phyloP scores from a whole-genome alignment of 2,329 filamentous ascomycete genomes.

The Fusarium sp. region DNA sequence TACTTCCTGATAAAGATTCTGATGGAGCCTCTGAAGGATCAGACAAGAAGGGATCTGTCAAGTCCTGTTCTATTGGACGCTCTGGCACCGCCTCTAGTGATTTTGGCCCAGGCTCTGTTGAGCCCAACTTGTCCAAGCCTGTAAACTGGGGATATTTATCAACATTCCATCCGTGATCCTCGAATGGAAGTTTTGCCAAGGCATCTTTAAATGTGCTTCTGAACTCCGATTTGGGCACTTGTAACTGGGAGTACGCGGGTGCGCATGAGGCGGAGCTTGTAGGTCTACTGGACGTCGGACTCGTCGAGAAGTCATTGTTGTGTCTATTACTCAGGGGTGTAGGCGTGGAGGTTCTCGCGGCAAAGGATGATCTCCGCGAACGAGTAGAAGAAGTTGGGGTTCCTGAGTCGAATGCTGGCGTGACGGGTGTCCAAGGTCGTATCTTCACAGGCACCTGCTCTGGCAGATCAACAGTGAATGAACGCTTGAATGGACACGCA shows the following conservation, averaged over 20 bases:
- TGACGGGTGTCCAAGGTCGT: conserved; percentile 72
- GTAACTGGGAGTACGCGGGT: conserved; percentile 8
- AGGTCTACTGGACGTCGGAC: conserved; percentile 15
- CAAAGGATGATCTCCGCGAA: conserved; percentile 35
- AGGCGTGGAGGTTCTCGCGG: conserved; percentile 28
- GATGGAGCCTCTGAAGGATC: neutral
- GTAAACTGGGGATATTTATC: conserved; percentile 16
- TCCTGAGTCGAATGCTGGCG: conserved; percentile 20
- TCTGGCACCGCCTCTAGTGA: conserved; percentile 25
- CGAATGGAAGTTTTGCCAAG: conserved; percentile 10
- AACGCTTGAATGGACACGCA: conserved; percentile 82
- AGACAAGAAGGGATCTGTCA: conserved; percentile 14
- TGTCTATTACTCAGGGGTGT: conserved; percentile 20
- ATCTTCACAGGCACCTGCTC: conserved; percentile 74
- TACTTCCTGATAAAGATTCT: neutral
- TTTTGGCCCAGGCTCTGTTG: conserved; percentile 5
- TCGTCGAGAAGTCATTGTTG: conserved; percentile 19
- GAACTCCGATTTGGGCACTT: conserved; percentile 1
- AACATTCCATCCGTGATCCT: conserved; percentile 16
- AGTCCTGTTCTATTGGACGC: conserved; percentile 14
- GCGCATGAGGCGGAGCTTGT: conserved; percentile 17
- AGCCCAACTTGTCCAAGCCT: neutral
- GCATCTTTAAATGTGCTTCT: neutral
- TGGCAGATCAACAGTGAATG: conserved; percentile 79
- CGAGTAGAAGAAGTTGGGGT: conserved; percentile 14